phyloP scores from a whole-genome alignment of 257 asterid genomes.

The Striga asiatica region DNA sequence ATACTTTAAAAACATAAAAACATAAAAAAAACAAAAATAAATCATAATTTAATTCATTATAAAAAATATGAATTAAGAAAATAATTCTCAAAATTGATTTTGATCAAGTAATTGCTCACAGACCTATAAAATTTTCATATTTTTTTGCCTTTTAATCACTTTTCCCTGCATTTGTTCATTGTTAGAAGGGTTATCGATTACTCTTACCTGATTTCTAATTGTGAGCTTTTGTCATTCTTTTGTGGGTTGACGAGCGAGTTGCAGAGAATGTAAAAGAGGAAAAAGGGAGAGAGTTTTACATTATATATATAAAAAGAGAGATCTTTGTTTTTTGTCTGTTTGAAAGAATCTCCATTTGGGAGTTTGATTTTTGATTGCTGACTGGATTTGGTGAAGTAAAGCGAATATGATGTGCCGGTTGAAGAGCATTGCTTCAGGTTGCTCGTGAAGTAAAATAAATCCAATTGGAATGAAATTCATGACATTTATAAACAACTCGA shows the following conservation, averaged over 20 bases:
- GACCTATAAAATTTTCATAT: neutral
- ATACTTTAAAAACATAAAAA: too few species aligned
- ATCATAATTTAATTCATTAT: too few species aligned
- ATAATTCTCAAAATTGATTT: too few species aligned
- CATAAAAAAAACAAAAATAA: too few species aligned
- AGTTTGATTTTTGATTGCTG: neutral
- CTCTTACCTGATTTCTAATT: neutral
- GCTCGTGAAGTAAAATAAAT: too few species aligned
- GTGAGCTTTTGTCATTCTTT: neutral
- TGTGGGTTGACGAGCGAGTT: neutral
- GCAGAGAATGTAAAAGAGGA: neutral
- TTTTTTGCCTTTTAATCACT: neutral
- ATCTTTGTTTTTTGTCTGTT: neutral
- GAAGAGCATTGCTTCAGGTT: conserved; percentile 96
- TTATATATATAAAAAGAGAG: neutral
- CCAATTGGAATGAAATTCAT: too few species aligned
- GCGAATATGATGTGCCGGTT: conserved; percentile 96
- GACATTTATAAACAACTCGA: too few species aligned
- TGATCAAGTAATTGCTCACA: too few species aligned
- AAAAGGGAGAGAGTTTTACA: neutral
- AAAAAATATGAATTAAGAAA: too few species aligned
- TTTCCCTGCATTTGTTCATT: neutral
- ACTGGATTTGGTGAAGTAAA: conserved; percentile 13
- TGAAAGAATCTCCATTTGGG: neutral
- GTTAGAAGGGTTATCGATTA: neutral